Base-by-base conservation (phyloP, 2,329 filamentous ascomycete genomes). In the Madurella mycetomatis region DNA sequence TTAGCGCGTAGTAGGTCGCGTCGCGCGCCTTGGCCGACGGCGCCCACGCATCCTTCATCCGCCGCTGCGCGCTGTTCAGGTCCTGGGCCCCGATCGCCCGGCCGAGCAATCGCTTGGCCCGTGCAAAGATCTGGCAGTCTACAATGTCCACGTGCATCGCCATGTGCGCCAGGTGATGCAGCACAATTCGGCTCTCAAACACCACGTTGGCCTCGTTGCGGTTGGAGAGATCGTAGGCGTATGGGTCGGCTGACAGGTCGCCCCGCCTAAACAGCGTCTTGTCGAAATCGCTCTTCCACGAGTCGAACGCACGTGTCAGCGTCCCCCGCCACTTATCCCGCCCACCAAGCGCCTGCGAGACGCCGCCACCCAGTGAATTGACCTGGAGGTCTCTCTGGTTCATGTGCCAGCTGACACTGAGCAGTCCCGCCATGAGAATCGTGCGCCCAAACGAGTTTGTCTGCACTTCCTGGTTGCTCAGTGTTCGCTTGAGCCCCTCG, bases 331-430 rank as follows among this genome's bases (percentile, higher is more conserved):
- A 97, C 68, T 92, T 92, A 67, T 95, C 91, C 17, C 91, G 85
- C 2, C 88, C 91, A 3, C 92, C 92, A 1, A 96, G 80, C 0
- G 90, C 86, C 62, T 87, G 84, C 0, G 84, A 83, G 11, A 92
- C 89, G 12, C 88, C 77, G 1, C 75, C 75, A 5, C 83, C 91
- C 0, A 97, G 79, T 1, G 91, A 91, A 67, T 86, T 92, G 55
- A 96, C 87, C 72, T 96, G 92, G 13, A 96, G 80, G 68, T 97
- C 94, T 66, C 92, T 83, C 69, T 97, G 92, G 67, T 95, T 94
- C 88, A 97, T 92, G 69, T 97, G 92, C 90, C 91, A 97, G 66
- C 88, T 94, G 31, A 97, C 90, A 62, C 90, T 96, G 19, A 97
- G 76, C 30, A 99, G 74, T 0, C 94, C 94, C 1, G 92, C 88